These are phyloP conservation scores for Stromatinia cepivora DNA, from an alignment of 2,329 filamentous ascomycete genomes.

Conservation along the genomic window DNA sequence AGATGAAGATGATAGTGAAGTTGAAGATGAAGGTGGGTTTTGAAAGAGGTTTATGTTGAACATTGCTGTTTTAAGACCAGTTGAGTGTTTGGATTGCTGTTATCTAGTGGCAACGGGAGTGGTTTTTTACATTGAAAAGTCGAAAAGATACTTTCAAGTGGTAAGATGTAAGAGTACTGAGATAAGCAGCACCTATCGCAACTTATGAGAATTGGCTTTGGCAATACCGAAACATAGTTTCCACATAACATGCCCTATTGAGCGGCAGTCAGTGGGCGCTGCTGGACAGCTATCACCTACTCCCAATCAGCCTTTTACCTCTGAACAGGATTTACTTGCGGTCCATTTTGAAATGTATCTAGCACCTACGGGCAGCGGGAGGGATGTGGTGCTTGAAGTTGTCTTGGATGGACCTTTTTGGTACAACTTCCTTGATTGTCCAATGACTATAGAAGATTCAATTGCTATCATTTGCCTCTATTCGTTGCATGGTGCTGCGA, in stretches of 20 bases:
- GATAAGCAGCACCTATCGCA: too few relatives aligned
- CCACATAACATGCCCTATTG: not conserved
- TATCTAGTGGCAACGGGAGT: not conserved
- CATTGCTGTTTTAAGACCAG: not conserved
- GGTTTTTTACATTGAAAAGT: not conserved
- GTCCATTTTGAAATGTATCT: not conserved
- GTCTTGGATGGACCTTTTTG: not conserved
- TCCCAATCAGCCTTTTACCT: too few relatives aligned
- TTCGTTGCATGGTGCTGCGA: not conserved
- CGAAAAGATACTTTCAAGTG: not conserved
- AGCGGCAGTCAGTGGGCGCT: not conserved
- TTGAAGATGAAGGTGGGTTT: not conserved
- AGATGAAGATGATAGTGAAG: not conserved
- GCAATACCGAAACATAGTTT: rapidly evolving
- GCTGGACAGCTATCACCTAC: not conserved
- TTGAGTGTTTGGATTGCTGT: not conserved
- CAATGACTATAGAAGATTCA: not conserved
- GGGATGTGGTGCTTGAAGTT: not conserved
- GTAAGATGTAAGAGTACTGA: not conserved
- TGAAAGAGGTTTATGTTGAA: not conserved
- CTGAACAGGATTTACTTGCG: not conserved
- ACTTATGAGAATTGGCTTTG: not conserved
- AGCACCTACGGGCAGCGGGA: not conserved
- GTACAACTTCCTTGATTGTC: too few relatives aligned
- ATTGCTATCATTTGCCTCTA: not conserved